phyloP scores from a whole-genome alignment of 345 rosid genomes.

The Corchorus olitorius region DNA sequence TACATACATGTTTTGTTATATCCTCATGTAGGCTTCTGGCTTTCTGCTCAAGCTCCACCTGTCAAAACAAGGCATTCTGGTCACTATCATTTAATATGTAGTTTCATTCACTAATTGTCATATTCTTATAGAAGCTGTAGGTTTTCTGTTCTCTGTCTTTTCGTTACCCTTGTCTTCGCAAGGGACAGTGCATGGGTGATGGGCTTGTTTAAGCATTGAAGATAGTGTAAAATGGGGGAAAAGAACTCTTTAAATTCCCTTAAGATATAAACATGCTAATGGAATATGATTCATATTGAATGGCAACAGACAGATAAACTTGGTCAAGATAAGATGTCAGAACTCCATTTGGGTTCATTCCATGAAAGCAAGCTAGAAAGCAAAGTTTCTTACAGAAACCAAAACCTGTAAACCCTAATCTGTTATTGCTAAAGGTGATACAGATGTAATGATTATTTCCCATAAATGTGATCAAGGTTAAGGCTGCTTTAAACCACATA shows the following conservation, averaged over 20 bases:
- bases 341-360: neutral
- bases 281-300: neutral
- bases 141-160: neutral
- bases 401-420: neutral
- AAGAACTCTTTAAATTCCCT: neutral
- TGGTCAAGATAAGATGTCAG: neutral
- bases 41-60: constrained; percentile 53
- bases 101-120: neutral
- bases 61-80: constrained; percentile 26
- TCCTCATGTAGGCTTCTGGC: constrained; percentile 52
- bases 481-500: neutral
- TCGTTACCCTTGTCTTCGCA: neutral
- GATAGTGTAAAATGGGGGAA: neutral
- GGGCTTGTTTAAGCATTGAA: neutral
- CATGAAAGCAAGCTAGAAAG: neutral
- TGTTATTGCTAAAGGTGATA: neutral
- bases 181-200: neutral
- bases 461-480: neutral
- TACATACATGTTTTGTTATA: constrained; percentile 50
- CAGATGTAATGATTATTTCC: neutral
- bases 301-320: neutral
- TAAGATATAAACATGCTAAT: neutral
- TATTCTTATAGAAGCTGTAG: neutral
- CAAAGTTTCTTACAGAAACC: neutral
- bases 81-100: neutral